These are phyloP conservation scores for Crithidia acanthocephali DNA, from an alignment of 208 protist species.

Conservation along the genomic window DNA sequence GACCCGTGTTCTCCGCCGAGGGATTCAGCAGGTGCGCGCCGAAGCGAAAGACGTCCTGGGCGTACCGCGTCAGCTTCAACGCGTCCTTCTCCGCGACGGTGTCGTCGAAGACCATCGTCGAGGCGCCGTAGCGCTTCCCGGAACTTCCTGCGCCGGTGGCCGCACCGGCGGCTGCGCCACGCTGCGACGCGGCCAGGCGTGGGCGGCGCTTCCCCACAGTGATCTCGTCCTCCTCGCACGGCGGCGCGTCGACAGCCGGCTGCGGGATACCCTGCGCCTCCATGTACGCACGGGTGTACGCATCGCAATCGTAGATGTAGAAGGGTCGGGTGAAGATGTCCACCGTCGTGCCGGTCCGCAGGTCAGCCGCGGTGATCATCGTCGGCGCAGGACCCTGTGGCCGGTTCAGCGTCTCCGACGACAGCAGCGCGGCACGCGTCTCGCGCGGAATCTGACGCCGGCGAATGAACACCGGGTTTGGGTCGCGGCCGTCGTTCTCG, in stretches of 20 bases:
- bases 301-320: slow-evolving; percentile 95
- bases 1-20: slow-evolving; percentile 57
- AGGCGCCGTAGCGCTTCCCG: slow-evolving; percentile 52
- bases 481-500: slow-evolving; percentile 95
- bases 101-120: slow-evolving; percentile 80
- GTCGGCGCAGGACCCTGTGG: slow-evolving; percentile 38
- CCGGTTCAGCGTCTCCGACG: slow-evolving; percentile 77
- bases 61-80: slow-evolving; percentile 82
- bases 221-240: slow-evolving; percentile 50
- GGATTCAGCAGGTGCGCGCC: slow-evolving; percentile 64
- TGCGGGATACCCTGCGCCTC: slow-evolving; percentile 44
- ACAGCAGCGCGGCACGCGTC: slow-evolving; percentile 32
- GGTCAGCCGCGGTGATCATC: slow-evolving; percentile 78
- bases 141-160: neutral
- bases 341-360: slow-evolving; percentile 82
- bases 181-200: slow-evolving; percentile 17
- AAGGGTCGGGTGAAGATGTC: slow-evolving; percentile 85
- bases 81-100: slow-evolving; percentile 63
- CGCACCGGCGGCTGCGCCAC: neutral
- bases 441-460: slow-evolving; percentile 87
- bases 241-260: slow-evolving; percentile 37
- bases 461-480: slow-evolving; percentile 92
- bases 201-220: slow-evolving; percentile 33
- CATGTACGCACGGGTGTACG: slow-evolving; percentile 91
- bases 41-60: slow-evolving; percentile 93